These are phyloP conservation scores for Trichosanthes truncata DNA, from an alignment of 306 rosid genomes.

Conservation along the genomic window DNA sequence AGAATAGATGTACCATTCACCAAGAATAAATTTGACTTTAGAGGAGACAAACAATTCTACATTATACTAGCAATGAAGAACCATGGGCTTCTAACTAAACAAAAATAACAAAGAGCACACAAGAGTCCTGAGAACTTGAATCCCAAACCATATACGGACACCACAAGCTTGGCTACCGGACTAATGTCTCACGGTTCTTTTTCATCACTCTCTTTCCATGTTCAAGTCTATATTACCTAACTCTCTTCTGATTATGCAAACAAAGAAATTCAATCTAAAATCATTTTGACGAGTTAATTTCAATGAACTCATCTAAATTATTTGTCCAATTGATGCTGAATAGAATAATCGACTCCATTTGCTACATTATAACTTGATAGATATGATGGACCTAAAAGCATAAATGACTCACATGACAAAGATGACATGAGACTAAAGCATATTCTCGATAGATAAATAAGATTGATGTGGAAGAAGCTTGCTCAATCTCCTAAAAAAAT, in stretches of 20 bases:
- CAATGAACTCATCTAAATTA: background rate
- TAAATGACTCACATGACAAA: background rate
- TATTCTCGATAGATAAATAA: background rate
- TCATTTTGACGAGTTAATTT: background rate
- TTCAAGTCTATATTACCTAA: background rate
- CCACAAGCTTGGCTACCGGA: background rate
- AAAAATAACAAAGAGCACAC: background rate
- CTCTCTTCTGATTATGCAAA: background rate
- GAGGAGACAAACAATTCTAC: background rate
- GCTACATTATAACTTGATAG: background rate
- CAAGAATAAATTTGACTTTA: background rate
- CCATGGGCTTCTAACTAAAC: background rate
- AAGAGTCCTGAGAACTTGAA: background rate
- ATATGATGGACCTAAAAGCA: background rate
- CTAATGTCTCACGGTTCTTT: background rate
- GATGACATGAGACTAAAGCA: background rate
- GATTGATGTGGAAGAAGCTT: background rate
- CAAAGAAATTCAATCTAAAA: background rate
- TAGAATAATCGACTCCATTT: background rate
- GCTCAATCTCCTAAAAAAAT: background rate
- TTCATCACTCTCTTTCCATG: background rate
- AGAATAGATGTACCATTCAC: background rate
- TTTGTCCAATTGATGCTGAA: background rate
- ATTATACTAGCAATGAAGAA: background rate
- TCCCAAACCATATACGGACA: background rate